Percentiles rank a stretch among this genome's conserved stretches.
Conservation (phyloP, 768 basidiomycete genomes). For the Tremella yokohamensis region DNA sequence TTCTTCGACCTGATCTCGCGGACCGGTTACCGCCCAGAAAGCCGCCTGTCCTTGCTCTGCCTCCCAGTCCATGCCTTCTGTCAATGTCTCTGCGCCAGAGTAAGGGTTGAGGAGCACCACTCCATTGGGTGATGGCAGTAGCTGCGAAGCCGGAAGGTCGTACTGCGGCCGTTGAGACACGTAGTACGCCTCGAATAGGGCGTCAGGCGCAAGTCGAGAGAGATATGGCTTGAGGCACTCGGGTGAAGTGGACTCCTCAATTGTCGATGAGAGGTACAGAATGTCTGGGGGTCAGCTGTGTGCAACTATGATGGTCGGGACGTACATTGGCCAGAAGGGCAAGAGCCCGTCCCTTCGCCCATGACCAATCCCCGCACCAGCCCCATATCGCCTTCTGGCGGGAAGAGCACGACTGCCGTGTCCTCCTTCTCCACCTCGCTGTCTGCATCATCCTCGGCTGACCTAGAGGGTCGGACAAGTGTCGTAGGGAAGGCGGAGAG, state of each 20-base stretch:
- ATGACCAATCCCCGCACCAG: conserved; percentile 45
- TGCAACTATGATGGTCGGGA: neutral
- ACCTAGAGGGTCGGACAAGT: conserved; percentile 5
- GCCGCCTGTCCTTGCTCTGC: conserved; percentile 43
- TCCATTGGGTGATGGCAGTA: neutral
- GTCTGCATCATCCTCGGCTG: conserved; percentile 8
- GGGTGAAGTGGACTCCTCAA: conserved; percentile 5
- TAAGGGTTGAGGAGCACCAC: conserved; percentile 21
- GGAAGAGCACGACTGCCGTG: conserved; percentile 45
- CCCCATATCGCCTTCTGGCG: conserved; percentile 28
- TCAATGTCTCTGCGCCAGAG: conserved; percentile 23
- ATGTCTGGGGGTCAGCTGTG: conserved; percentile 8
- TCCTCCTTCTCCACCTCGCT: conserved; percentile 31
- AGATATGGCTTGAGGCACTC: conserved; percentile 20
- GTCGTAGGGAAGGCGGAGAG: conserved; percentile 20
- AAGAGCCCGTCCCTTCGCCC: conserved; percentile 50
- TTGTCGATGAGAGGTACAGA: conserved; percentile 12
- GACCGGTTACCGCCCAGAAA: conserved; percentile 34
- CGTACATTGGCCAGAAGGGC: conserved; percentile 51
- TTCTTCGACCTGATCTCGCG: conserved; percentile 18
- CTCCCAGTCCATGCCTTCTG: conserved; percentile 49
- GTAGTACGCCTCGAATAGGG: conserved; percentile 31
- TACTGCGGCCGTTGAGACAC: neutral
- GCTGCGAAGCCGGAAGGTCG: neutral
- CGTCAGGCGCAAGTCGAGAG: conserved; percentile 6